Evolutionary conservation across 495 filamentous ascomycete genomes (phyloP).

Genomic region (Trichoderma asperelloides): DNA sequence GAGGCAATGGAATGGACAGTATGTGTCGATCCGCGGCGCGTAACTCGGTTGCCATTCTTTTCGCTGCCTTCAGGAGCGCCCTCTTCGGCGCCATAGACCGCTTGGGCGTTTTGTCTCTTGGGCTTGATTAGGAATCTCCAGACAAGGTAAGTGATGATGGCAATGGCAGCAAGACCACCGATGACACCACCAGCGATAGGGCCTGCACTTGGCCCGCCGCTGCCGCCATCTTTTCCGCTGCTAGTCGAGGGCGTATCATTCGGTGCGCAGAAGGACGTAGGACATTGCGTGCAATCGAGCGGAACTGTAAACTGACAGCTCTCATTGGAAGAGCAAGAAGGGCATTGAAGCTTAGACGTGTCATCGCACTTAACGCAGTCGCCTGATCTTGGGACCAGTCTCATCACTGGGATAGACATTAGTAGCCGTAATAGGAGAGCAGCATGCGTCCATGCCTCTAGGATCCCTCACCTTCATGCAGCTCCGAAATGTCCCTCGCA

Average conservation of each 20-base stretch:
- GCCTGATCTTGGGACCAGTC: conserved; percentile 20
- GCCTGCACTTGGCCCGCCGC: conserved; percentile 54
- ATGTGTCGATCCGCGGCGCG: conserved; percentile 69
- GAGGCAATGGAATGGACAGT: conserved; percentile 89
- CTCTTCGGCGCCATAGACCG: background rate
- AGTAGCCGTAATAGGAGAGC: background rate
- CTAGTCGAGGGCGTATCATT: conserved; percentile 23
- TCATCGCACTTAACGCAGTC: conserved; percentile 23
- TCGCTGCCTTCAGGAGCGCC: conserved; percentile 36
- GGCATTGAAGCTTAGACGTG: conserved; percentile 1
- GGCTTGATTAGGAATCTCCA: conserved; percentile 84
- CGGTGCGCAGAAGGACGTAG: conserved; percentile 31
- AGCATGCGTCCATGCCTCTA: background rate
- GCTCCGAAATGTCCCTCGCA: conserved; percentile 8
- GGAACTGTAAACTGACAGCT: conserved; percentile 30
- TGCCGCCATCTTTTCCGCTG: conserved; percentile 14
- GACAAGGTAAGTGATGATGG: conserved; percentile 63
- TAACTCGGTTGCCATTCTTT: conserved; percentile 51
- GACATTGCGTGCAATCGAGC: conserved; percentile 25
- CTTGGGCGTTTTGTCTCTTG: conserved; percentile 48
- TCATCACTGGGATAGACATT: background rate
- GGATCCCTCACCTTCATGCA: background rate
- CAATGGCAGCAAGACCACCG: conserved; percentile 62
- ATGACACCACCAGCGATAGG: conserved; percentile 81
- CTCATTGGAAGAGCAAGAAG: conserved; percentile 35